These are phyloP conservation scores for Zelopaecilomyces penicillatus DNA, from an alignment of 2,329 filamentous ascomycete genomes.

Conservation along the genomic window DNA sequence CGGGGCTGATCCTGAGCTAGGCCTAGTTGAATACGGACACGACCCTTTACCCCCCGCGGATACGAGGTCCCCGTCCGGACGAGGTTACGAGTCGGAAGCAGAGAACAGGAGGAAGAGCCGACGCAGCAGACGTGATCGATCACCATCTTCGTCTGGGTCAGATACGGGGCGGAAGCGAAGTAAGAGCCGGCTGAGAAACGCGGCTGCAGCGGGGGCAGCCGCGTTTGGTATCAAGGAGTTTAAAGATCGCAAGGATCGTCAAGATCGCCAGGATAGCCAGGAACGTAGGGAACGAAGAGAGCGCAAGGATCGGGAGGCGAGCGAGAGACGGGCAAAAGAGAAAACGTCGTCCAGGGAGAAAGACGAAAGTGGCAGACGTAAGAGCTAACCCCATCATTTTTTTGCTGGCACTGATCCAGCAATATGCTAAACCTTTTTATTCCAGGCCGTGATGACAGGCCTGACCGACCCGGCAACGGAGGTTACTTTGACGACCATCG, in stretches of 20 bases:
- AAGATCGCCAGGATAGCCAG: too few species aligned
- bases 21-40: constrained; percentile 59
- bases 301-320: constrained; percentile 23
- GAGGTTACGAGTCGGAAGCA: constrained; percentile 40
- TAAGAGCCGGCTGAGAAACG: constrained; percentile 44
- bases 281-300: constrained; percentile 28
- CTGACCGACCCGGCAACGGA: constrained; percentile 14
- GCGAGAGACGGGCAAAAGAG: constrained; percentile 12
- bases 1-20: constrained; percentile 57
- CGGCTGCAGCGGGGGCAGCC: constrained; percentile 51
- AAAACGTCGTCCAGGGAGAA: neutral
- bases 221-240: constrained; percentile 56
- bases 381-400: constrained; percentile 14
- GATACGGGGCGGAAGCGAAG: constrained; percentile 39
- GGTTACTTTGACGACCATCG: constrained; percentile 29
- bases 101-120: constrained; percentile 34
- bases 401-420: neutral
- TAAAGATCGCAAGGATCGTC: constrained; percentile 38
- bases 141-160: constrained; percentile 25
- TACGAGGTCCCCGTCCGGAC: constrained; percentile 25
- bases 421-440: neutral
- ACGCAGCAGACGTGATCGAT: constrained; percentile 29
- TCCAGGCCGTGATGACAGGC: neutral
- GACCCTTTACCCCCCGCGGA: constrained; percentile 41
- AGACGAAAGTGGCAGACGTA: constrained; percentile 13